Conservation (phyloP, 306 rosid genomes). For the Oemleria cerasiformis region DNA sequence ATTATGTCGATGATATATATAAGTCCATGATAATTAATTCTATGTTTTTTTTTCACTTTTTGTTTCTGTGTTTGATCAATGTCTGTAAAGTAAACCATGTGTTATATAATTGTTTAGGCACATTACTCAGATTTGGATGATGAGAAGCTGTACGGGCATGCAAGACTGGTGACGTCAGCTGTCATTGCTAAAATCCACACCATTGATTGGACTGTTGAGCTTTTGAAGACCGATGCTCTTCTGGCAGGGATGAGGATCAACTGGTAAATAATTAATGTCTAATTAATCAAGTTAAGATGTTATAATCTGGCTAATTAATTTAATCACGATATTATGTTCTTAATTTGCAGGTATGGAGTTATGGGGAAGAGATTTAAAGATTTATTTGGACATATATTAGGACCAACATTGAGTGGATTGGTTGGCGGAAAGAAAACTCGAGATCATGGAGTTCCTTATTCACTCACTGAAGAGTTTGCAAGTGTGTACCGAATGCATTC, state of each 20-base stretch:
- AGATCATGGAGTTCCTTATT: constrained; percentile 82
- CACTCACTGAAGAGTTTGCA: constrained; percentile 70
- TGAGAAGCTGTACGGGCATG: constrained; percentile 61
- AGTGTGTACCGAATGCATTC: constrained; percentile 80
- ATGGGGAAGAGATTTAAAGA: constrained; percentile 74
- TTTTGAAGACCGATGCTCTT: constrained; percentile 62
- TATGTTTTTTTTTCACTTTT: not conserved
- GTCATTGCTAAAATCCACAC: constrained; percentile 82
- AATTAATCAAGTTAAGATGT: too few species aligned
- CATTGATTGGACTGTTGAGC: constrained; percentile 84
- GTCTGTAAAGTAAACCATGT: too few species aligned
- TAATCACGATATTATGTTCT: too few species aligned
- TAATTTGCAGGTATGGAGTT: constrained; percentile 61
- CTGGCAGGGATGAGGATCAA: constrained; percentile 66
- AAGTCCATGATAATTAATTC: too few species aligned
- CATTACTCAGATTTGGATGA: constrained; percentile 54
- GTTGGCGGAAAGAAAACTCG: constrained; percentile 59
- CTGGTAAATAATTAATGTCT: too few species aligned
- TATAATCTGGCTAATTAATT: too few species aligned
- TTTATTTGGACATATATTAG: constrained; percentile 51
- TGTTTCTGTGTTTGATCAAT: too few species aligned
- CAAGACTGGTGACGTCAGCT: constrained; percentile 77
- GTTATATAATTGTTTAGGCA: too few species aligned
- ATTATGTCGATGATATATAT: too few species aligned
- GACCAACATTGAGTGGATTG: constrained; percentile 62